phyloP scores from a whole-genome alignment of 2,329 filamentous ascomycete genomes.

The Epichloe bromicola region DNA sequence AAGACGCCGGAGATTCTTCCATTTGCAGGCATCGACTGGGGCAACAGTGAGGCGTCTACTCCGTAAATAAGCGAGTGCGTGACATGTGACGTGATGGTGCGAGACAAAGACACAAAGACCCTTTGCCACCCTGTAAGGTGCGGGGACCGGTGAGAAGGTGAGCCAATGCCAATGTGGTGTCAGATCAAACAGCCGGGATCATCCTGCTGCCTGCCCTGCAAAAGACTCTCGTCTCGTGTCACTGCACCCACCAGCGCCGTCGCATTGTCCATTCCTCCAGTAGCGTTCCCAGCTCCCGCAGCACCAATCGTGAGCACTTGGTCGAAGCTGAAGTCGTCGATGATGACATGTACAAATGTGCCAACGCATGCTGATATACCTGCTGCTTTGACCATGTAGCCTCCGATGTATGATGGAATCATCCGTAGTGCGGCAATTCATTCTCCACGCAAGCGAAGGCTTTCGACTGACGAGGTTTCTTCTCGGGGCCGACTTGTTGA shows the following conservation, averaged over 20 bases:
- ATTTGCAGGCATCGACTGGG: background rate
- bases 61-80: background rate
- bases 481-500: background rate
- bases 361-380: background rate
- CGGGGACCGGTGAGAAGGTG: slow-evolving; percentile 13
- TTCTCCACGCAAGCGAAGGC: background rate
- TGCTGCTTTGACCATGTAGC: background rate
- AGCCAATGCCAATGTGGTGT: slow-evolving; percentile 6
- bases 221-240: background rate
- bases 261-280: background rate
- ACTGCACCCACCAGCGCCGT: background rate
- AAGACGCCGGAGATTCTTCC: background rate
- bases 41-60: background rate
- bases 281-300: background rate
- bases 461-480: background rate
- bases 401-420: background rate
- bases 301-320: background rate
- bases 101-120: slow-evolving; percentile 3
- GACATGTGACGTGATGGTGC: slow-evolving; percentile 6
- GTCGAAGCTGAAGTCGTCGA: background rate
- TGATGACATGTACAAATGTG: background rate
- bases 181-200: background rate
- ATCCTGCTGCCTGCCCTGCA: background rate
- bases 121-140: slow-evolving; percentile 3
- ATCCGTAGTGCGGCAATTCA: background rate